These are phyloP conservation scores for Euphorbia tirucalli DNA, from an alignment of 345 rosid species.

Conservation along the genomic window DNA sequence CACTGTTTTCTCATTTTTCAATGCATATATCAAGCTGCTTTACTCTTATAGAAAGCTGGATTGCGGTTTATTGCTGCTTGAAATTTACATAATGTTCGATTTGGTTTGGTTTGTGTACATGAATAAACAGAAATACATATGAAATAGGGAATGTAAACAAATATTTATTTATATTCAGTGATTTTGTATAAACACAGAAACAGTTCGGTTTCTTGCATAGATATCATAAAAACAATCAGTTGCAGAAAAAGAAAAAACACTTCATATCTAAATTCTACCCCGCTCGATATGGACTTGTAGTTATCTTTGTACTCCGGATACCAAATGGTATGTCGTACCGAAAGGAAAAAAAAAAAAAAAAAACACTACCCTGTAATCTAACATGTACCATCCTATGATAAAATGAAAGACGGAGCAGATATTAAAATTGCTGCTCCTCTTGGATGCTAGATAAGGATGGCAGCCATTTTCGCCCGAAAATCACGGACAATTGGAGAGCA, in stretches of 20 bases:
- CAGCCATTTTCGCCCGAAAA: slow-evolving; percentile 43
- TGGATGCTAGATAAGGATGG: slow-evolving; percentile 52
- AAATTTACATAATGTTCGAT: slow-evolving; percentile 1
- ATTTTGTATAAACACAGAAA: slow-evolving; percentile 5
- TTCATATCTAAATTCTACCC: background rate
- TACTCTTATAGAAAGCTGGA: slow-evolving; percentile 21
- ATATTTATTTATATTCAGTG: background rate
- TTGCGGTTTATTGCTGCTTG: slow-evolving; percentile 1
- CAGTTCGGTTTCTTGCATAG: background rate
- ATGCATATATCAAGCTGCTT: slow-evolving; percentile 33
- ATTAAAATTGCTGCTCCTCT: slow-evolving; percentile 34
- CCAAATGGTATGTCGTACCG: background rate
- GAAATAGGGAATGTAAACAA: background rate
- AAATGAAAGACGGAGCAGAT: background rate
- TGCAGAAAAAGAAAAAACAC: background rate
- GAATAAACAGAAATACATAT: background rate
- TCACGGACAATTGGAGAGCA: slow-evolving; percentile 20
- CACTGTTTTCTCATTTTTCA: slow-evolving; percentile 28
- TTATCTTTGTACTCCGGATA: too few relatives aligned
- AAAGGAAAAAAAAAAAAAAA: background rate
- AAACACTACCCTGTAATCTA: too few relatives aligned
- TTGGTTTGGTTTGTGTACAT: slow-evolving; percentile 19
- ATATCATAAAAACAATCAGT: background rate
- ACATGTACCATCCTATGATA: background rate
- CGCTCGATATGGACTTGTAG: background rate